phyloP scores from a whole-genome alignment of 2,329 filamentous ascomycete species.

The Bipolaris bicolor region DNA sequence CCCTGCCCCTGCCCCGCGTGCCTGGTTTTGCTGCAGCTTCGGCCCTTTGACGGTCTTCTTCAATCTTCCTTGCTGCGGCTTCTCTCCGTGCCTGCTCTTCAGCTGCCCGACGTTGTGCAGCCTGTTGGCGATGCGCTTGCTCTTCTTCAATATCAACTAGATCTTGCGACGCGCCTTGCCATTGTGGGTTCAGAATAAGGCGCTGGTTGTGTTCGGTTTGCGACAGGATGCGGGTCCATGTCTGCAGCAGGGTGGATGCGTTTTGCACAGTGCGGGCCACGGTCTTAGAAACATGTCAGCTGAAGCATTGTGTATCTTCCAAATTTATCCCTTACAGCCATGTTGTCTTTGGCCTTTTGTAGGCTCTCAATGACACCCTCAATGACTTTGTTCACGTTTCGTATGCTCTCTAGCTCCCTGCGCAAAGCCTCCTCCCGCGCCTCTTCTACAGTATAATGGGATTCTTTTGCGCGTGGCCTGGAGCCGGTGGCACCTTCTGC shows the following conservation, averaged over 20 bases:
- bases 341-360: conserved; percentile 75
- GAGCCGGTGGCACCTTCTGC: conserved; percentile 50
- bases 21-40: conserved; percentile 61
- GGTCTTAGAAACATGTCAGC: conserved; percentile 59
- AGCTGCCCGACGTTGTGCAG: conserved; percentile 74
- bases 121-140: conserved; percentile 72
- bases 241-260: conserved; percentile 87
- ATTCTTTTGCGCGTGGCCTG: conserved; percentile 53
- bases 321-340: conserved; percentile 65
- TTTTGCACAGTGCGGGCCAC: conserved; percentile 85
- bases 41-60: conserved; percentile 60
- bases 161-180: conserved; percentile 89
- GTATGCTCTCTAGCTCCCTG: conserved; percentile 80
- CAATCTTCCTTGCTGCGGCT: conserved; percentile 64
- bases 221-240: conserved; percentile 93
- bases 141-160: conserved; percentile 82
- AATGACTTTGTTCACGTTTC: conserved; percentile 85
- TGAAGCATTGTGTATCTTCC: background rate
- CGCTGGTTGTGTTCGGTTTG: conserved; percentile 98
- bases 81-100: conserved; percentile 82
- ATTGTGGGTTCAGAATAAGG: conserved; percentile 83
- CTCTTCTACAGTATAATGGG: conserved; percentile 67
- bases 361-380: conserved; percentile 77
- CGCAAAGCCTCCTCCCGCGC: conserved; percentile 75
- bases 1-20: conserved; percentile 45